These are phyloP conservation scores for Leishmania amazonensis DNA, from an alignment of 208 protist species.

Conservation along the genomic window DNA sequence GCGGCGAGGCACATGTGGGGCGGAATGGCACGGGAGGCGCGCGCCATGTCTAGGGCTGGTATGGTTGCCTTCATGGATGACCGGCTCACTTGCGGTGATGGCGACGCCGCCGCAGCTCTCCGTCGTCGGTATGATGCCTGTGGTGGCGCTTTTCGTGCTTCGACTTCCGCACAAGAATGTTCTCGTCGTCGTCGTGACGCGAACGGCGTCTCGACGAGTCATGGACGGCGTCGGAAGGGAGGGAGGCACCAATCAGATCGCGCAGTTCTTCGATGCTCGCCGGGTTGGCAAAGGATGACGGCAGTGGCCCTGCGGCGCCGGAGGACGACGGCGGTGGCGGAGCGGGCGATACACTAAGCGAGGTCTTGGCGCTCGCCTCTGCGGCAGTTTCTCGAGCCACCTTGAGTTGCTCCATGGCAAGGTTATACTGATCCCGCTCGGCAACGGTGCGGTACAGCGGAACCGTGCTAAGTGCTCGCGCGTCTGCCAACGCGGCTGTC, in stretches of 20 bases:
- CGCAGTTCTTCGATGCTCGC: constrained; percentile 34
- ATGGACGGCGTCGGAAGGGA: background rate
- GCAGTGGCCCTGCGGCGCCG: background rate
- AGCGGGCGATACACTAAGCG: constrained; percentile 8
- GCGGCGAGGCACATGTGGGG: background rate
- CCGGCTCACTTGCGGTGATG: constrained; percentile 8
- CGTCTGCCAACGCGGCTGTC: constrained; percentile 11
- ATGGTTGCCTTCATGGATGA: background rate
- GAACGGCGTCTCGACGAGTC: constrained; percentile 1
- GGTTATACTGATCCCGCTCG: constrained; percentile 19
- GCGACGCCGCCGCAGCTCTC: background rate
- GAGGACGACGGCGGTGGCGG: constrained; percentile 5
- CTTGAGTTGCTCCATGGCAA: constrained; percentile 2
- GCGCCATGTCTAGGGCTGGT: background rate
- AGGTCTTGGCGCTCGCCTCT: background rate
- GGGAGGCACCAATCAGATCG: constrained; percentile 21
- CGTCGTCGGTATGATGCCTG: background rate
- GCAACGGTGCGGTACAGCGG: constrained; percentile 32
- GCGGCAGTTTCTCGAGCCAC: background rate
- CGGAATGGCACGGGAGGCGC: background rate
- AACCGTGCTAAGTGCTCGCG: constrained; percentile 4
- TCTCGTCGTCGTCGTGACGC: constrained; percentile 3
- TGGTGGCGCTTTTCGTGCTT: constrained; percentile 10
- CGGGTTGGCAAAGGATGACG: background rate
- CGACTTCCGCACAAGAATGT: constrained; percentile 7